Evolutionary conservation across 1,139 yeast species (phyloP), one percentile per base, ranked within the genome.

Genomic region (Hyphopichia pseudoburtonii): DNA sequence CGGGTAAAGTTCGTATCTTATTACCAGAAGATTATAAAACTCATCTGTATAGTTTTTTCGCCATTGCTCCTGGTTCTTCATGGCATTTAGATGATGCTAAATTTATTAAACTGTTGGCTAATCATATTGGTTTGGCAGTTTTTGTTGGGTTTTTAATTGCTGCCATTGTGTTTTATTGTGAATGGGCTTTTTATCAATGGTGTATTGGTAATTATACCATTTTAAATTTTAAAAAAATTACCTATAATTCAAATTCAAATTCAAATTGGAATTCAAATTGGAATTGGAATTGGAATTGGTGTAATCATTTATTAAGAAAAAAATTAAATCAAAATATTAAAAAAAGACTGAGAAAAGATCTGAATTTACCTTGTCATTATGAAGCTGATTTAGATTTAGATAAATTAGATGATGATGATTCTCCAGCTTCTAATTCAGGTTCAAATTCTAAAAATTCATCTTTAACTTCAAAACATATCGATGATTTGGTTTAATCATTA

Each of bases 61-160:
- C 79, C 34, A 82, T 85, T 38, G 73, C 87, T 1, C 76, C 78
- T 35, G 96, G 96, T 30, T 84, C 92, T 2, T 84, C 94, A 21
- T 88, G 96, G 96, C 96, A 88, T 60, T 62, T 80, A 53, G 87
- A 82, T 49, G 96, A 87, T 60, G 95, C 96, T 18, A 73, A 79
- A 42, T 78, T 85, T 54, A 77, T 87, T 57, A 80, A 85, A 52
- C 66, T 78, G 9, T 66, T 87, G 63, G 86, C 85, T 19, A 71
- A 76, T 45, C 95, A 87, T 60, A 75, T 86, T 45, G 71, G 79
- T 9, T 62, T 83, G 34, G 83, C 89, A 16, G 85, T 86, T 1
- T 56, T 84, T 32, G 78, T 76, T 9, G 94, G 95, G 1, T 80
- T 84, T 45, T 45, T 74, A 15, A 55, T 83, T 30, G 90, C 82